Conservation (phyloP, 2,329 filamentous ascomycete genomes). For the Botrytis fabae region DNA sequence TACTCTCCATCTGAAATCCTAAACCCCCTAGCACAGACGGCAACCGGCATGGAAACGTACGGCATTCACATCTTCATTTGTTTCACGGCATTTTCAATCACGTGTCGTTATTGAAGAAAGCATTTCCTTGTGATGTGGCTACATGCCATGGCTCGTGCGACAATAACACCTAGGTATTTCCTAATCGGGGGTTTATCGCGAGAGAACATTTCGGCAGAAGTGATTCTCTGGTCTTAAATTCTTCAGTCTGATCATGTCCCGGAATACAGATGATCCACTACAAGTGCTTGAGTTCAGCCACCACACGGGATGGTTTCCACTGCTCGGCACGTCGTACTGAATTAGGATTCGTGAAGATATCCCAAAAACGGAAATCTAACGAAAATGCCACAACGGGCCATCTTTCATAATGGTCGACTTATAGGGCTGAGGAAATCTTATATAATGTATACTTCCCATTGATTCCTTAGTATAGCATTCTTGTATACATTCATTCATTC, state of each 20-base stretch:
- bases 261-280: background rate
- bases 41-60: background rate
- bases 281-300: slow-evolving; percentile 1
- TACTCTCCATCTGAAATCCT: background rate
- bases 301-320: background rate
- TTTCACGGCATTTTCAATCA: background rate
- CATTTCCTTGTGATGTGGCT: background rate
- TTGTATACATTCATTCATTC: background rate
- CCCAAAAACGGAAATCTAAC: background rate
- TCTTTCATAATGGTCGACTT: background rate
- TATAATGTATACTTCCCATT: background rate
- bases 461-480: background rate
- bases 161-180: background rate
- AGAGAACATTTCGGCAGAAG: background rate
- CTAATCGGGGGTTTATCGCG: slow-evolving; percentile 2
- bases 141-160: background rate
- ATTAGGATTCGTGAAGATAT: background rate
- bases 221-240: background rate
- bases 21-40: background rate
- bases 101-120: background rate
- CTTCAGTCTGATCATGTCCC: background rate
- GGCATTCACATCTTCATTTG: background rate
- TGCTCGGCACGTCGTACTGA: background rate
- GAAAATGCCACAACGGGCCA: background rate
- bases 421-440: background rate